Conservation (phyloP, 192 early-diverging fungal species). For the Gonapodya sp. region DNA sequence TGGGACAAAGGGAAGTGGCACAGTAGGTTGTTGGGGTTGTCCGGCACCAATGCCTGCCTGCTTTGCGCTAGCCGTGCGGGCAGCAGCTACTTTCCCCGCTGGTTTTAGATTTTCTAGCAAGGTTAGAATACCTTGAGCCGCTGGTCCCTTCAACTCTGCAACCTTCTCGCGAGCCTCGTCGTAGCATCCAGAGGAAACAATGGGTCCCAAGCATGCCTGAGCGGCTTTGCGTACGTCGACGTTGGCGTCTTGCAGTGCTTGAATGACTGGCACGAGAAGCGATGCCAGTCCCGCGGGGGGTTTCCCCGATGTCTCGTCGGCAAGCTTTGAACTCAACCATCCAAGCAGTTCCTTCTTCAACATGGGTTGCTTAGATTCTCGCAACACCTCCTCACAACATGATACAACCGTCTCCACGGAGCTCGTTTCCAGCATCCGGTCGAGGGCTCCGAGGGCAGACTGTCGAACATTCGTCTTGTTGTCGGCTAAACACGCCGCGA, state of each 20-base stretch:
- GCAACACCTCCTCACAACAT: constrained; percentile 51
- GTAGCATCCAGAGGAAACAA: constrained; percentile 62
- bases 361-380: constrained; percentile 65
- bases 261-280: constrained; percentile 48
- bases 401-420: constrained; percentile 58
- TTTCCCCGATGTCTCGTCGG: constrained; percentile 25
- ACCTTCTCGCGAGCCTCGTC: constrained; percentile 58
- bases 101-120: constrained; percentile 45
- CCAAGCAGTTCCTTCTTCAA: constrained; percentile 79
- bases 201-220: constrained; percentile 51
- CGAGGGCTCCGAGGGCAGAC: constrained; percentile 63
- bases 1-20: background rate
- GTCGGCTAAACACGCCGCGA: constrained; percentile 70
- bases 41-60: background rate
- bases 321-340: constrained; percentile 61
- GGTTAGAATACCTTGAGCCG: constrained; percentile 62
- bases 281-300: constrained; percentile 38
- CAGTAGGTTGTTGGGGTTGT: background rate
- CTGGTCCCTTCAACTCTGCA: constrained; percentile 66
- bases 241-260: constrained; percentile 79
- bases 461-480: constrained; percentile 81
- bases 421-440: constrained; percentile 51
- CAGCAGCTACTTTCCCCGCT: background rate
- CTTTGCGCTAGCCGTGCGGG: background rate
- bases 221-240: constrained; percentile 83